Conservation (phyloP, 345 rosid species). For the Lepidium sativum region DNA sequence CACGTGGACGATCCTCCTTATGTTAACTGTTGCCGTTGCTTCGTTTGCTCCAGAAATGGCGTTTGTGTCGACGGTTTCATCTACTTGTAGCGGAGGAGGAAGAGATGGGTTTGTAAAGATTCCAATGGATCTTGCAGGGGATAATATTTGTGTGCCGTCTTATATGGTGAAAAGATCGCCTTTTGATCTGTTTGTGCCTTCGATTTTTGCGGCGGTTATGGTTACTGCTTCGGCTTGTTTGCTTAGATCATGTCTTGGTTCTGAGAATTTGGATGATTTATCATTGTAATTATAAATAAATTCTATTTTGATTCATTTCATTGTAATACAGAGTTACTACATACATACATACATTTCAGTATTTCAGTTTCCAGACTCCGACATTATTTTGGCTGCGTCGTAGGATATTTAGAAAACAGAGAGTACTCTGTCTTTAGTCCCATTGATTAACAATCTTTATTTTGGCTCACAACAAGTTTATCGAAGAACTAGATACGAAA, state of each 20-base stretch:
- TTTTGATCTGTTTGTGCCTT: slow-evolving; percentile 17
- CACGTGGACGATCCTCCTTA: slow-evolving; percentile 23
- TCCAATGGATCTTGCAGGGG: slow-evolving; percentile 20
- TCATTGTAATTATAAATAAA: not conserved
- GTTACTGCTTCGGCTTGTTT: slow-evolving; percentile 25
- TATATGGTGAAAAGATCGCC: slow-evolving; percentile 16
- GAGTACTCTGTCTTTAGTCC: too few relatives aligned
- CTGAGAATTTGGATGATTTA: not conserved
- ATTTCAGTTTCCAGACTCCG: not conserved
- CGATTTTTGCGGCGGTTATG: slow-evolving; percentile 27
- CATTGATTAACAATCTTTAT: too few relatives aligned
- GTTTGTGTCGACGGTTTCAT: slow-evolving; percentile 21
- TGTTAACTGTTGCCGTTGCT: slow-evolving; percentile 23
- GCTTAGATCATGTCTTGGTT: slow-evolving; percentile 21
- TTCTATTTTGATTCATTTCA: too few relatives aligned
- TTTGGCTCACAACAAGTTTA: too few relatives aligned
- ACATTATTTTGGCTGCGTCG: not conserved
- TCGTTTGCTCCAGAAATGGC: slow-evolving; percentile 26
- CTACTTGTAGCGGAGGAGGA: slow-evolving; percentile 19
- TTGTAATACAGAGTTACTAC: not conserved
- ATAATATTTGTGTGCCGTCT: slow-evolving; percentile 23
- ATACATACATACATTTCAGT: not conserved
- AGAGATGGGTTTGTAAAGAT: slow-evolving; percentile 23
- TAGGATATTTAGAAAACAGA: too few relatives aligned
- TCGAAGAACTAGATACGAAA: too few relatives aligned